Conservation (phyloP, 2,329 filamentous ascomycete genomes). For the Knufia petricola region DNA sequence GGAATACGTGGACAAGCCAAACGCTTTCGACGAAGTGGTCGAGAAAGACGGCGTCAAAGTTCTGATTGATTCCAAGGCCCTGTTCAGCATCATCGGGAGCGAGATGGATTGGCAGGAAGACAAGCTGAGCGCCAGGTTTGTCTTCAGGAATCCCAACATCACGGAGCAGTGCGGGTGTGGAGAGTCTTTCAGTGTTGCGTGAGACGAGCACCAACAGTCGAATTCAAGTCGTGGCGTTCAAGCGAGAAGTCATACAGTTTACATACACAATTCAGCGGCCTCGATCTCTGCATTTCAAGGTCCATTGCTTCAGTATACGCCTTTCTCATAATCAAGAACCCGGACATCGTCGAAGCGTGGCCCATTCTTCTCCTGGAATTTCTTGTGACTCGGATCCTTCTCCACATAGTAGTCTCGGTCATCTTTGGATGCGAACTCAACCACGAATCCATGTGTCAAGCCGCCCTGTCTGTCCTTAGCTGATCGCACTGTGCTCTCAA, state of each 20-base stretch:
- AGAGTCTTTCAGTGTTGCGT: constrained; percentile 80
- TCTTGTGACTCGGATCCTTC: constrained; percentile 54
- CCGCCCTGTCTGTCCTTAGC: constrained; percentile 39
- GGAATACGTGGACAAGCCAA: constrained; percentile 88
- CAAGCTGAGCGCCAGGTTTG: constrained; percentile 81
- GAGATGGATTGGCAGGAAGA: constrained; percentile 99
- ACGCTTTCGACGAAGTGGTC: constrained; percentile 78
- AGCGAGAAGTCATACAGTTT: constrained; percentile 5
- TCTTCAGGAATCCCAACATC: constrained; percentile 96
- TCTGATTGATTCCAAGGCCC: constrained; percentile 88
- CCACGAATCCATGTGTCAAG: constrained; percentile 60
- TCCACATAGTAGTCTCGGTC: constrained; percentile 61
- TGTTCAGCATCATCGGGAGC: constrained; percentile 95
- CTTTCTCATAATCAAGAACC: constrained; percentile 52
- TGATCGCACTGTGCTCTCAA: neutral
- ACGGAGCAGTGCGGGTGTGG: constrained; percentile 96
- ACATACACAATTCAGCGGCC: neutral
- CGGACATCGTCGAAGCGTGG: constrained; percentile 38
- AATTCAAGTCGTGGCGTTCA: constrained; percentile 7
- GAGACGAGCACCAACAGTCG: neutral
- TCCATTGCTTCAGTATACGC: constrained; percentile 33
- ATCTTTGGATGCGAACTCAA: constrained; percentile 52
- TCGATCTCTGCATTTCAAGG: neutral
- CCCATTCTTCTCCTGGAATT: constrained; percentile 46
- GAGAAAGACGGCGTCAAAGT: constrained; percentile 96